Evolutionary conservation across 495 filamentous ascomycete genomes (phyloP).

Genomic region (Pyrenopolyporus hunteri): DNA sequence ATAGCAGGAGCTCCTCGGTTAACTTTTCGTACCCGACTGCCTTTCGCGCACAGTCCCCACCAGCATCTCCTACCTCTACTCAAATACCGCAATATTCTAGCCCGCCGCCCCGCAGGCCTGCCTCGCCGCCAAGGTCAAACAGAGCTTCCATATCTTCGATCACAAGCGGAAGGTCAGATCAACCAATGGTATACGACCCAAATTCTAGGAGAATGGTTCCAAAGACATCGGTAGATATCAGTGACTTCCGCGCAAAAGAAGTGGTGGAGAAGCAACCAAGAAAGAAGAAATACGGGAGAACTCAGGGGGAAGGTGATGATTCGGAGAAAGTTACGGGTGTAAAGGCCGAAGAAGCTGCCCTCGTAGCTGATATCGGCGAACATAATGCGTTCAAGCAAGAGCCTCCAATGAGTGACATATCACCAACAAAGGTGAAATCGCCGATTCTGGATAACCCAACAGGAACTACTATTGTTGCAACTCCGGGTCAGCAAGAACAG

Average conservation of each 20-base stretch:
- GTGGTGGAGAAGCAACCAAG: constrained; percentile 57
- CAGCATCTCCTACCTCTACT: constrained; percentile 44
- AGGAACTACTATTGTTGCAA: constrained; percentile 26
- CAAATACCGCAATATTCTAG: constrained; percentile 38
- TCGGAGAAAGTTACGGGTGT: constrained; percentile 47
- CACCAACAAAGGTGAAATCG: constrained; percentile 12
- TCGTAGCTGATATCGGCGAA: constrained; percentile 45
- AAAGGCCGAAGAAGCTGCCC: constrained; percentile 42
- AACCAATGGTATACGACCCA: constrained; percentile 60
- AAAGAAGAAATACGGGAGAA: constrained; percentile 56
- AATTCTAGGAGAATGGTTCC: constrained; percentile 63
- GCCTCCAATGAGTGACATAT: constrained; percentile 8
- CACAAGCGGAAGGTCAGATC: constrained; percentile 38
- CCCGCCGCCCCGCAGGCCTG: constrained; percentile 18
- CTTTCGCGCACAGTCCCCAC: constrained; percentile 51
- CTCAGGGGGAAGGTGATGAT: constrained; percentile 43
- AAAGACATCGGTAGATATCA: constrained; percentile 42
- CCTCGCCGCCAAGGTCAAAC: constrained; percentile 30
- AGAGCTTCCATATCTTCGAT: constrained; percentile 31
- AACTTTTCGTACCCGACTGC: constrained; percentile 83
- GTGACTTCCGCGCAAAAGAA: constrained; percentile 51
- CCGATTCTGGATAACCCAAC: constrained; percentile 18
- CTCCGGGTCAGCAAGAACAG: constrained; percentile 15
- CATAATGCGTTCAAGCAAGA: constrained; percentile 21
- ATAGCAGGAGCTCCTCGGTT: constrained; percentile 68